Evolutionary conservation across 768 basidiomycete species (phyloP), one percentile per base, ranked within the genome.

Genomic region (Myochromella boudieri): DNA sequence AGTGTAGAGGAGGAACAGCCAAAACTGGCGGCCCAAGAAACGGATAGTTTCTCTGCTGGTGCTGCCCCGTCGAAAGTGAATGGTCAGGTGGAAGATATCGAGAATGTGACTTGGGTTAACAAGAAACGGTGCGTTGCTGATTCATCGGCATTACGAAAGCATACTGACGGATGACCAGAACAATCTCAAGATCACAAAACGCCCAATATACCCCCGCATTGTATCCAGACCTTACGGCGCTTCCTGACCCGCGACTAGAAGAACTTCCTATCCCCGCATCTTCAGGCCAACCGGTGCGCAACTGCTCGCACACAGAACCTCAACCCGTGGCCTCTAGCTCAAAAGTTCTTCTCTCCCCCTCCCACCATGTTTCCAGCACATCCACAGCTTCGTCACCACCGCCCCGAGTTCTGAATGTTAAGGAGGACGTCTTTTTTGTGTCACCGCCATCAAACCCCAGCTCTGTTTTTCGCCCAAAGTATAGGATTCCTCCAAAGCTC

Each of bases 321-420:
- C 56, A 50, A 22, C 46, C 49, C 11, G 48, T 51, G 26, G 57
- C 57, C 5, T 55, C 57, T 9, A 44, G 34, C 8, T 54, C 52
- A 14, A 52, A 55, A 18, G 31, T 50, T 21, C 42, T 42, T 29
- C 48, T 55, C 21, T 36, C 43, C 15, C 44, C 48, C 8, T 10
- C 42, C 15, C 33, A 33, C 34, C 43, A 9, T 33, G 28, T 10
- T 26, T 21, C 26, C 41, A 38, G 25, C 26, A 6, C n/a, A 12
- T 12, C 41, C 17, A n/a, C n/a, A n/a, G n/a, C n/a, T n/a, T n/a
- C n/a, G n/a, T 39, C n/a, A 15, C 24, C 40, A 15, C 25, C 18
- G 9, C 36, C 34, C 20, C 26, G 28, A 18, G 8, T n/a, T n/a
- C n/a, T n/a, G n/a, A n/a, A n/a, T n/a, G n/a, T n/a, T 9, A 18